phyloP scores from a whole-genome alignment of 2,329 filamentous ascomycete species.

The Ophiostoma fasciatum region DNA sequence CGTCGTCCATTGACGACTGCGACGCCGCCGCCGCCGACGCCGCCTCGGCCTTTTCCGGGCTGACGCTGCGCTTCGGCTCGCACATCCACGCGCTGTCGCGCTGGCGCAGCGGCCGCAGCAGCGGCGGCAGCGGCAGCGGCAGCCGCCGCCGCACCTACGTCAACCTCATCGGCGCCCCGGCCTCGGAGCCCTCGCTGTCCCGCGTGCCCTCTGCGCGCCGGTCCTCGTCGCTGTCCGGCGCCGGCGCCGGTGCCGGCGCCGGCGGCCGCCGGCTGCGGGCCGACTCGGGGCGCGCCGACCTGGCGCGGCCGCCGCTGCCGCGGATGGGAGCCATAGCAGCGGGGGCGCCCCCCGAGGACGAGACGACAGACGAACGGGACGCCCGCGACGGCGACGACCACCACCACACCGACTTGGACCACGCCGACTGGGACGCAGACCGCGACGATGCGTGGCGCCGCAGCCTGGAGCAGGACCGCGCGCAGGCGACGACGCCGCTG shows the following conservation, averaged over 20 bases:
- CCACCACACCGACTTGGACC: conserved; percentile 13
- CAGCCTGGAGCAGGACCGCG: conserved; percentile 42
- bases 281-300: too few species aligned
- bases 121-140: too few species aligned
- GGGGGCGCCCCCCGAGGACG: too few species aligned
- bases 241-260: conserved; percentile 34
- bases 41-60: conserved; percentile 45
- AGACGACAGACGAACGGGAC: too few species aligned
- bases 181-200: conserved; percentile 63
- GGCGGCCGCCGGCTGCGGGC: conserved; percentile 46
- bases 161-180: conserved; percentile 35
- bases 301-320: too few species aligned
- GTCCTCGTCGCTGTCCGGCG: conserved; percentile 64
- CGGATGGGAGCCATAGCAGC: too few species aligned
- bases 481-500: conserved; percentile 63
- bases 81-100: conserved; percentile 39
- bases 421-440: conserved; percentile 39
- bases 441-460: conserved; percentile 28
- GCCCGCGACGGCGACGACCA: not conserved
- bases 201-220: conserved; percentile 58
- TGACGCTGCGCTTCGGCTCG: conserved; percentile 51
- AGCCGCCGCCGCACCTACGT: conserved; percentile 29
- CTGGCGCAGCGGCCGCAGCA: conserved; percentile 33
- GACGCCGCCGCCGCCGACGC: not conserved
- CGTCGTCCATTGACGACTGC: too few species aligned